Evolutionary conservation across 306 rosid species (phyloP).

Genomic region (Medicago arabica): DNA sequence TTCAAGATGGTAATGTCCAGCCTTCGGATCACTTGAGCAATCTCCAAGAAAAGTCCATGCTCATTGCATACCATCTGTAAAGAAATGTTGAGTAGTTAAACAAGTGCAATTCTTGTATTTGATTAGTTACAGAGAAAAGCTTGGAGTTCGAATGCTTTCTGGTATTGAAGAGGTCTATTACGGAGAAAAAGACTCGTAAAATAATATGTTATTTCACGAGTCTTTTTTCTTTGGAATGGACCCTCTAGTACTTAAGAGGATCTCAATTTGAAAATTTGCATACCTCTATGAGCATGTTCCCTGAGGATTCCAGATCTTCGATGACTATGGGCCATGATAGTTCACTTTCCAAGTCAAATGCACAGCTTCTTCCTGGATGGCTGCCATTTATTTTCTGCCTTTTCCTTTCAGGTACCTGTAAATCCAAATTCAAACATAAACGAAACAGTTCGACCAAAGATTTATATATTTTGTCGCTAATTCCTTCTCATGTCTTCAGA

Average conservation of each 20-base stretch:
- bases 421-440: constrained; percentile 38
- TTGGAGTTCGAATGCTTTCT: not conserved
- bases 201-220: too few species aligned
- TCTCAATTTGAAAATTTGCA: not conserved
- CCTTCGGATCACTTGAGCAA: constrained; percentile 67
- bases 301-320: constrained; percentile 80
- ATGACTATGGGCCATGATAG: constrained; percentile 77
- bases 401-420: constrained; percentile 56
- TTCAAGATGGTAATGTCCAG: constrained; percentile 73
- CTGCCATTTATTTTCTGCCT: constrained; percentile 38
- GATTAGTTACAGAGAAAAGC: not conserved
- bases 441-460: not conserved
- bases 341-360: constrained; percentile 63
- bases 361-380: constrained; percentile 72
- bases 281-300: constrained; percentile 87
- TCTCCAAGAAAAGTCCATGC: constrained; percentile 80
- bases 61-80: constrained; percentile 64
- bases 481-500: not conserved
- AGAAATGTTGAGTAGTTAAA: constrained; percentile 27
- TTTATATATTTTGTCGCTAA: not conserved
- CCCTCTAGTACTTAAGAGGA: not conserved
- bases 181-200: not conserved
- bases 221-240: not conserved
- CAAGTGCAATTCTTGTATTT: not conserved
- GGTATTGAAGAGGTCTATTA: not conserved